These are phyloP conservation scores for Fusarium praegraminearum DNA, from an alignment of 2,329 filamentous ascomycete genomes.

Conservation along the genomic window DNA sequence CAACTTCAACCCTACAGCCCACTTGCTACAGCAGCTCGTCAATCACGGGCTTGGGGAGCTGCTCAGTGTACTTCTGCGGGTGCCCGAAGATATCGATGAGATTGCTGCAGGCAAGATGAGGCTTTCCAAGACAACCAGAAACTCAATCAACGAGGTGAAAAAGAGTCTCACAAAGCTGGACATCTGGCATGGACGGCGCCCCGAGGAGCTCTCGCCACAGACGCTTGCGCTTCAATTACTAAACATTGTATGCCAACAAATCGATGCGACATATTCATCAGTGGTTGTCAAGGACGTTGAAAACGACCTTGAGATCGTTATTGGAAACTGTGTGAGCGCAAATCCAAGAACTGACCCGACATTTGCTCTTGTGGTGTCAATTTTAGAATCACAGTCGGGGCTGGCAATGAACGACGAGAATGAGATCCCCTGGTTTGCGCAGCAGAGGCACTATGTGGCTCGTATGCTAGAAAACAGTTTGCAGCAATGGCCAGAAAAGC, in stretches of 20 bases:
- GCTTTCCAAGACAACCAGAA: constrained; percentile 73
- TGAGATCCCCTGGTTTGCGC: constrained; percentile 41
- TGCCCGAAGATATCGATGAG: constrained; percentile 66
- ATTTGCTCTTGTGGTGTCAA: constrained; percentile 59
- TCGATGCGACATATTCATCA: constrained; percentile 48
- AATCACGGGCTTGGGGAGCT: constrained; percentile 66
- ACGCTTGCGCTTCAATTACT: constrained; percentile 73
- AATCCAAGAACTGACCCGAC: constrained; percentile 50
- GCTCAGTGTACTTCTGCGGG: constrained; percentile 66
- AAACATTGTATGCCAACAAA: constrained; percentile 56
- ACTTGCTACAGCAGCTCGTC: constrained; percentile 68
- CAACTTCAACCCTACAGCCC: constrained; percentile 68
- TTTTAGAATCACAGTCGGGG: constrained; percentile 53
- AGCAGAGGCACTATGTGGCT: constrained; percentile 48
- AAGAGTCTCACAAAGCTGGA: constrained; percentile 62
- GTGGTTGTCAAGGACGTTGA: constrained; percentile 49
- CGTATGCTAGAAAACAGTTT: constrained; percentile 50
- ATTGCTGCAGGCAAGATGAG: constrained; percentile 75
- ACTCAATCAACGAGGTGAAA: constrained; percentile 67
- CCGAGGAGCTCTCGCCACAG: constrained; percentile 69
- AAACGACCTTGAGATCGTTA: constrained; percentile 43
- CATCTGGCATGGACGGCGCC: constrained; percentile 70
- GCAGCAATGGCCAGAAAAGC: constrained; percentile 49
- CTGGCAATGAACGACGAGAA: constrained; percentile 41
- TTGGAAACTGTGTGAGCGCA: constrained; percentile 38